These are phyloP conservation scores for Porodaedalea pini DNA, from an alignment of 1,284 basidiomycete species.

Conservation along the genomic window DNA sequence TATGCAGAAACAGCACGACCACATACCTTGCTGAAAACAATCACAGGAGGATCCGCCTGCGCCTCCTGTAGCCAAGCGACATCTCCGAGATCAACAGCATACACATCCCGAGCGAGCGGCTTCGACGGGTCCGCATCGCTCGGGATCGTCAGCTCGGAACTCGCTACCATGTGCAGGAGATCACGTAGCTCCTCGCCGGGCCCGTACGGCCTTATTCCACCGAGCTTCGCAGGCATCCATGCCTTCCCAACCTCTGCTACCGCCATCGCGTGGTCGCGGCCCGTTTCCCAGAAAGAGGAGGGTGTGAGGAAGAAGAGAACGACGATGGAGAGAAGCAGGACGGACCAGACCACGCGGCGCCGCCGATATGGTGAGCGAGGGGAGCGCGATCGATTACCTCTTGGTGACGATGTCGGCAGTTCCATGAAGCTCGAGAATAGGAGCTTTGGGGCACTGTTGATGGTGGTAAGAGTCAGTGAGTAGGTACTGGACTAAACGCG, in stretches of 20 bases:
- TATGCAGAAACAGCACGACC: neutral
- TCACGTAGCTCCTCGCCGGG: slow-evolving; percentile 21
- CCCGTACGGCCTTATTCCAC: slow-evolving; percentile 5
- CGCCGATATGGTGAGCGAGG: slow-evolving; percentile 11
- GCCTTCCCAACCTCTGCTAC: slow-evolving; percentile 7
- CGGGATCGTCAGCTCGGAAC: slow-evolving; percentile 23
- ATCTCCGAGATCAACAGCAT: slow-evolving; percentile 39
- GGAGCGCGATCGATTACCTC: slow-evolving; percentile 2
- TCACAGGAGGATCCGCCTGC: slow-evolving; percentile 54
- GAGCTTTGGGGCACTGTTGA: neutral
- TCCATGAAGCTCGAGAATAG: slow-evolving; percentile 2
- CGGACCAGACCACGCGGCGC: slow-evolving; percentile 16
- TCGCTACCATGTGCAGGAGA: slow-evolving; percentile 25
- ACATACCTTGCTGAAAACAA: slow-evolving; percentile 78
- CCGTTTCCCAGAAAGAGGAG: slow-evolving; percentile 19
- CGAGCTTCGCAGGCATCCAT: slow-evolving; percentile 5
- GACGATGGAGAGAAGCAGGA: slow-evolving; percentile 2
- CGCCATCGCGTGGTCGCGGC: slow-evolving; percentile 5
- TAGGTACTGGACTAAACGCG: too few relatives aligned
- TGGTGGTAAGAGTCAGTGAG: neutral
- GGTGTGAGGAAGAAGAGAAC: slow-evolving; percentile 19
- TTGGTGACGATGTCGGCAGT: neutral
- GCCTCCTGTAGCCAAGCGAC: slow-evolving; percentile 51
- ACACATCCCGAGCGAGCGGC: slow-evolving; percentile 48
- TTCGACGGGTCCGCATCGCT: slow-evolving; percentile 25